phyloP scores from a whole-genome alignment of 257 asterid species.

The Echites panduratus region DNA sequence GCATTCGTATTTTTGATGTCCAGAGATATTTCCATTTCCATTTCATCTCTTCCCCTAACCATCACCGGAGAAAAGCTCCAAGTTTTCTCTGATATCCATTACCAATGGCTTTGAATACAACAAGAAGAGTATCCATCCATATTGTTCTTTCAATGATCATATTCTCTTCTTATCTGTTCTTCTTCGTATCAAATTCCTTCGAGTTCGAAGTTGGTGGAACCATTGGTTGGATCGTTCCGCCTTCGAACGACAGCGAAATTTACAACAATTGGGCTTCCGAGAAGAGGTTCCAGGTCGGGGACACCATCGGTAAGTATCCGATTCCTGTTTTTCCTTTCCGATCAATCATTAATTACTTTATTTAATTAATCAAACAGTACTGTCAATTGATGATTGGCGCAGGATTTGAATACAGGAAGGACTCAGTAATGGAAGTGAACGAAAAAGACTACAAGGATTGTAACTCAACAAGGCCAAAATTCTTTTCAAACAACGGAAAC shows the following conservation, averaged over 20 bases:
- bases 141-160: constrained; percentile 8
- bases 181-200: constrained; percentile 16
- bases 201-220: constrained; percentile 55
- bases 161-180: constrained; percentile 11
- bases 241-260: constrained; percentile 25
- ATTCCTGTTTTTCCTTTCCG: no score
- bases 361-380: no score
- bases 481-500: constrained; percentile 62
- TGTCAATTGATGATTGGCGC: not conserved
- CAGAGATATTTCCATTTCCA: not conserved
- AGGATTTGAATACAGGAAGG: constrained; percentile 73
- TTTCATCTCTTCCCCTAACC: not conserved
- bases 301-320: constrained; percentile 50
- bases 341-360: no score
- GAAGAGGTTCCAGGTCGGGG: constrained; percentile 50
- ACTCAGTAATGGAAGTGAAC: constrained; percentile 70
- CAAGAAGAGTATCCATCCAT: not conserved
- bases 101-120: not conserved
- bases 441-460: constrained; percentile 46
- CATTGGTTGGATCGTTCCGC: constrained; percentile 60
- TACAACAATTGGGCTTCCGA: constrained; percentile 66
- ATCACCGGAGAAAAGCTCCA: not conserved
- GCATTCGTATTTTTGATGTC: not conserved
- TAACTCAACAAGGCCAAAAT: constrained; percentile 47
- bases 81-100: not conserved